phyloP scores from a whole-genome alignment of 176 grass and related monocot genomes.

The Pontederia crassipes region DNA sequence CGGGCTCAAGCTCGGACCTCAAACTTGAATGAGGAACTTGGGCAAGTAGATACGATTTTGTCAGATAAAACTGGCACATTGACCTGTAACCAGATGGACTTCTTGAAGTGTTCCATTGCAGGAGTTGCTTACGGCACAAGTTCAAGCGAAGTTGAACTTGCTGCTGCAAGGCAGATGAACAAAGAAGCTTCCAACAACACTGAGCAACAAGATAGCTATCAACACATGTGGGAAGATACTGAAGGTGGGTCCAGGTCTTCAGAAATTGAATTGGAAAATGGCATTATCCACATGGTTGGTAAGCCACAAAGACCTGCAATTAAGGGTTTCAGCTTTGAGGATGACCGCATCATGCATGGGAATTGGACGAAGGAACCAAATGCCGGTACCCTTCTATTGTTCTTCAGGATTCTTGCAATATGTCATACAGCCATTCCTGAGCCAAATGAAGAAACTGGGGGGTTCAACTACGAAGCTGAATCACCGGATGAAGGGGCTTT shows the following conservation, averaged over 20 bases:
- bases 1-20: conserved; percentile 86
- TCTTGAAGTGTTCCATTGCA: conserved; percentile 92
- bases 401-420: conserved; percentile 86
- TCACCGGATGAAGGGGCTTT: conserved; percentile 95
- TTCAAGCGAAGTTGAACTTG: conserved; percentile 87
- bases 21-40: conserved; percentile 96
- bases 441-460: conserved; percentile 61
- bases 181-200: conserved; percentile 30
- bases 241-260: conserved; percentile 22
- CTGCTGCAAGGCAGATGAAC: conserved; percentile 77
- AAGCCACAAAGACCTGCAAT: conserved; percentile 47
- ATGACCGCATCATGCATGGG: conserved; percentile 77
- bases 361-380: conserved; percentile 83
- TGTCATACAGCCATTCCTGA: conserved; percentile 94
- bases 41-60: conserved; percentile 85
- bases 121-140: conserved; percentile 76
- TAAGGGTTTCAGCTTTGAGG: conserved; percentile 88
- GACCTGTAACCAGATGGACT: conserved; percentile 99
- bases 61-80: conserved; percentile 95
- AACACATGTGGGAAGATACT: conserved; percentile 49
- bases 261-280: conserved; percentile 54
- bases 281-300: conserved; percentile 31
- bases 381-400: conserved; percentile 41
- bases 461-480: conserved; percentile 86
- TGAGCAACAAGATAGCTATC: conserved; percentile 29